Evolutionary conservation across 768 basidiomycete genomes (phyloP).

Genomic region (Suillus subluteus): DNA sequence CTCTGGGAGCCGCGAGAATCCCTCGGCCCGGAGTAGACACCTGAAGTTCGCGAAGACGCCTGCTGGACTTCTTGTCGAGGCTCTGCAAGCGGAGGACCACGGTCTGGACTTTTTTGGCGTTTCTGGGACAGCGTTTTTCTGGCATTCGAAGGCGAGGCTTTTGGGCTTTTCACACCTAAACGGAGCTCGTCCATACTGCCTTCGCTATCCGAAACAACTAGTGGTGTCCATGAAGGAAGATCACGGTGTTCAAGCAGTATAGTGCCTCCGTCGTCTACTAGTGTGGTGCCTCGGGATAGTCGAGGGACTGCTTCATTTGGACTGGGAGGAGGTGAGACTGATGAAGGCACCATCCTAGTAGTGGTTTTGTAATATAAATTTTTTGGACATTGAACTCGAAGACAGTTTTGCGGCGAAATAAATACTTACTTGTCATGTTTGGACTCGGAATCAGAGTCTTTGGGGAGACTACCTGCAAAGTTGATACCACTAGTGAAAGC

Average conservation of each 20-base stretch:
- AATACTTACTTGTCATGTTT: constrained; percentile 1
- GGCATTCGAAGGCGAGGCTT: not conserved
- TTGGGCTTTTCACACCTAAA: not conserved
- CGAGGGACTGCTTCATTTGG: not conserved
- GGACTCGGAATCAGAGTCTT: not conserved
- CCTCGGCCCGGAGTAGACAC: too few species aligned
- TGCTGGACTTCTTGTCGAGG: not conserved
- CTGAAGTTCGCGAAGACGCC: not conserved
- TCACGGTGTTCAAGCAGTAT: not conserved
- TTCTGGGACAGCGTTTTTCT: not conserved
- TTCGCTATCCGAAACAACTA: constrained; percentile 3
- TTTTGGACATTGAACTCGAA: not conserved
- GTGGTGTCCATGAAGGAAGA: constrained; percentile 6
- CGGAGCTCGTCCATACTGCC: not conserved
- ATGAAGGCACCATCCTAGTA: not conserved
- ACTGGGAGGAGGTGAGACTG: not conserved
- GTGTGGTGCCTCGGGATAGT: not conserved
- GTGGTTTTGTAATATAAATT: not conserved
- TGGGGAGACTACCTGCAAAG: not conserved
- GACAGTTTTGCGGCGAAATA: not conserved
- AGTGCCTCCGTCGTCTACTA: too few species aligned
- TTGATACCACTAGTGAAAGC: not conserved
- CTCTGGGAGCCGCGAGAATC: not conserved
- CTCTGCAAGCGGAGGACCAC: not conserved
- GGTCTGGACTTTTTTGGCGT: too few species aligned